Base-by-base conservation (phyloP, 768 basidiomycete genomes). In the Pilatotrama ljubarskyi region DNA sequence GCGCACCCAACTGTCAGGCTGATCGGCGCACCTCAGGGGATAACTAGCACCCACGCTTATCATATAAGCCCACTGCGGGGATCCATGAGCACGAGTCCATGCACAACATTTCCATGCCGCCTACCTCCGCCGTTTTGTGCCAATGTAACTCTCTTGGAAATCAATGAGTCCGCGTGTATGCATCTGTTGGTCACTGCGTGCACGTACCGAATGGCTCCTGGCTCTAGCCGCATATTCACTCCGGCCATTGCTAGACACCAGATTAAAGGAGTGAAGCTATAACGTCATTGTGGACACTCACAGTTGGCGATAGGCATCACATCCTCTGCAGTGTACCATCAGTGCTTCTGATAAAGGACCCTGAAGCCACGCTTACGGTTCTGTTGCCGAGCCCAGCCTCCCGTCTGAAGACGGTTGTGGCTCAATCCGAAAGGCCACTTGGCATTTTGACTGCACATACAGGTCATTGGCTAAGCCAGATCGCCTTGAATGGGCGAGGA, bases 361-460 rank as follows among this genome's bases (percentile, higher is more conserved):
- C 11, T 15, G 7, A 44, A 40, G 29, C 9, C 46, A 37, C 11
- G 37, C 77, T 15, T 53, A 82, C 86, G 56, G 56, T 84, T 87
- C 68, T 86, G 80, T 63, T 84, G 77, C 41, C 85, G 77, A 29
- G 85, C 81, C 85, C 86, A 88, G 5, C 86, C 86, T 17, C 85
- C 86, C 6, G 76, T 75, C 51, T 80, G 79, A 1, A 87, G 64
- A 22, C 83, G 81, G 65, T 78, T 86, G 66, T 84, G 84, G 59
- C 84, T 85, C n/a, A 84, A 67, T 51, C 80, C 73, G 66, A 86
- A 84, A 0, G 85, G 80, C 87, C 86, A 87, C 64, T 86, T 87
- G 61, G 77, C 77, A 60, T 85, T 86, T 0, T 57, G 48, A 0
- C 75, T 79, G 52, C 18, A 25, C n/a, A 2, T 17, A 17, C 2